A percentile compares a stretch with the other conserved stretches of the same genome.
These are phyloP conservation scores for Tricholoma hemisulphureum DNA, from an alignment of 768 basidiomycete genomes.

Conservation along the genomic window DNA sequence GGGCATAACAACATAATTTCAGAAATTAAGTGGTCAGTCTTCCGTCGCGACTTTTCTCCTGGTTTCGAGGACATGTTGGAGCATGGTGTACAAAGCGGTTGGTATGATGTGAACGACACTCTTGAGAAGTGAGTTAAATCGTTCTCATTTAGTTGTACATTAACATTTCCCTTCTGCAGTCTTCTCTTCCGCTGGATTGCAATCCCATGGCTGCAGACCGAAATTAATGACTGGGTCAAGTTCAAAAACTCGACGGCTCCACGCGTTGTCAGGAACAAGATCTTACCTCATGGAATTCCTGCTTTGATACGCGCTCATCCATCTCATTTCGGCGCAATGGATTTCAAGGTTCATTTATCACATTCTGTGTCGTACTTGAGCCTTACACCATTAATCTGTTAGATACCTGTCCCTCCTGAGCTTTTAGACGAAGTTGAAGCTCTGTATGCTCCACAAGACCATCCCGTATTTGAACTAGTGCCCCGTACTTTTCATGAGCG, in stretches of 20 bases:
- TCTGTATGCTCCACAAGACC: neutral
- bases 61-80: slow-evolving; percentile 36
- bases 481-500: neutral
- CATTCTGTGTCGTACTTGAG: neutral
- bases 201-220: slow-evolving; percentile 36
- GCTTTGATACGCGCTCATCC: slow-evolving; percentile 26
- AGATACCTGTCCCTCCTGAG: neutral
- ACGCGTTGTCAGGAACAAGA: slow-evolving; percentile 28
- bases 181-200: slow-evolving; percentile 35
- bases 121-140: slow-evolving; percentile 8
- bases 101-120: slow-evolving; percentile 31
- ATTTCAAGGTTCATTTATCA: slow-evolving; percentile 32
- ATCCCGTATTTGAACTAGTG: neutral
- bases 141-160: too few relatives aligned
- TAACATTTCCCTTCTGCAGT: slow-evolving; percentile 2
- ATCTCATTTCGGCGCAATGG: slow-evolving; percentile 17
- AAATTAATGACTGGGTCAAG: slow-evolving; percentile 28
- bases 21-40: slow-evolving; percentile 41
- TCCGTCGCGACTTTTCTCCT: too few relatives aligned
- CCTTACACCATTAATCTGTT: neutral
- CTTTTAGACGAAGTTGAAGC: neutral
- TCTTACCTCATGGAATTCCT: slow-evolving; percentile 35
- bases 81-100: slow-evolving; percentile 23
- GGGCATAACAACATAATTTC: slow-evolving; percentile 37
- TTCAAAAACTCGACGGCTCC: slow-evolving; percentile 18